phyloP scores from a whole-genome alignment of 441 rosid species.

The Jatropha podagrica region DNA sequence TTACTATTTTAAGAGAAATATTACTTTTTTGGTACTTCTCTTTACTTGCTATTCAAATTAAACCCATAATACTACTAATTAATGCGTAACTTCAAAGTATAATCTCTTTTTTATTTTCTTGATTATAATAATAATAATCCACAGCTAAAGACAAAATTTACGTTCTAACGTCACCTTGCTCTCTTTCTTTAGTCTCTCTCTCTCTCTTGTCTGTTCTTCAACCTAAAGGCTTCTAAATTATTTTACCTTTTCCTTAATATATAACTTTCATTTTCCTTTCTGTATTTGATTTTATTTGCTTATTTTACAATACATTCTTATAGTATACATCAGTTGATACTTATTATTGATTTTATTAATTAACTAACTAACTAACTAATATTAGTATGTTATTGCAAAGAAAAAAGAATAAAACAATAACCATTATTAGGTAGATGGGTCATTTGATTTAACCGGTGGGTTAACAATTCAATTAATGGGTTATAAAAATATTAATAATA shows the following conservation, averaged over 20 bases:
- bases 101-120: conserved; percentile 13
- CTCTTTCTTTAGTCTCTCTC: conserved; percentile 7
- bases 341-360: too few relatives aligned
- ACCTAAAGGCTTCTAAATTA: not conserved
- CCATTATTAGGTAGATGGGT: too few relatives aligned
- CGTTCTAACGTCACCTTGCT: conserved; percentile 31
- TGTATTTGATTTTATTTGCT: not conserved
- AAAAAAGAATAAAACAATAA: too few relatives aligned
- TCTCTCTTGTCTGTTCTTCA: conserved; percentile 21
- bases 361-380: too few relatives aligned
- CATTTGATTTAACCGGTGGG: too few relatives aligned
- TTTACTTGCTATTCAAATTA: conserved; percentile 29
- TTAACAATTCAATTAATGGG: too few relatives aligned
- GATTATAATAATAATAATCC: conserved; percentile 26
- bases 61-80: conserved; percentile 8
- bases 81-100: conserved; percentile 54
- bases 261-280: not conserved
- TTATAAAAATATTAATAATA: too few relatives aligned
- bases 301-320: not conserved
- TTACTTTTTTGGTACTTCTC: not conserved
- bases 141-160: conserved; percentile 43
- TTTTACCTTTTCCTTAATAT: not conserved
- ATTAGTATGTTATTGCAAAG: too few relatives aligned
- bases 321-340: too few relatives aligned
- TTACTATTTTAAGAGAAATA: too few relatives aligned